Percentiles rank a stretch among this genome's conserved stretches.
Evolutionary conservation across 371 early-diverging fungal genomes (phyloP).

Genomic region (Rhizopus sp.): DNA sequence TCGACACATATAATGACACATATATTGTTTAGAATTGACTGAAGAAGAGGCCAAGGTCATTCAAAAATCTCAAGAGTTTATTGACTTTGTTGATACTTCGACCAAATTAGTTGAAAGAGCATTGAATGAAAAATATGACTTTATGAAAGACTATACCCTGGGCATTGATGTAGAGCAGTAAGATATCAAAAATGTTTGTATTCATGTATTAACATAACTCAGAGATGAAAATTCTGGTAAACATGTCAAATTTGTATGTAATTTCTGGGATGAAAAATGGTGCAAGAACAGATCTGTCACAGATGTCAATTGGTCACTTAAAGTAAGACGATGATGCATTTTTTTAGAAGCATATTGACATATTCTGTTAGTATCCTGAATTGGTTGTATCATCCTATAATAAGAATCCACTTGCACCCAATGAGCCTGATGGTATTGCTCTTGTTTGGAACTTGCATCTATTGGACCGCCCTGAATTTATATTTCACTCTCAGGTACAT

Average conservation of each 20-base stretch:
- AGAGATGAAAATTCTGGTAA: constrained; percentile 70
- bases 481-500: constrained; percentile 82
- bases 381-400: constrained; percentile 87
- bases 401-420: constrained; percentile 81
- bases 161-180: constrained; percentile 65
- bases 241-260: constrained; percentile 68
- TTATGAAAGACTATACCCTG: constrained; percentile 91
- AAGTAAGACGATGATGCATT: constrained; percentile 45
- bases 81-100: constrained; percentile 84
- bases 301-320: constrained; percentile 88
- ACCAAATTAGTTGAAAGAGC: constrained; percentile 91
- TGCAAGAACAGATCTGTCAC: constrained; percentile 86
- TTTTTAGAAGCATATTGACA: not conserved
- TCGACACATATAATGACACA: not conserved
- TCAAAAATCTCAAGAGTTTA: constrained; percentile 73
- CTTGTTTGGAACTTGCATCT: constrained; percentile 93
- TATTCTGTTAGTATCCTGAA: constrained; percentile 72
- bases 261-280: constrained; percentile 84
- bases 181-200: not conserved
- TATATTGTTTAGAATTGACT: constrained; percentile 64
- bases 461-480: constrained; percentile 90
- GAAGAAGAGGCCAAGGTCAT: constrained; percentile 81
- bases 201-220: not conserved
- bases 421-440: constrained; percentile 93
- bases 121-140: constrained; percentile 88